Evolutionary conservation across 768 basidiomycete genomes (phyloP), one percentile per base, ranked within the genome.

Genomic region (Leccinum incarnatum): DNA sequence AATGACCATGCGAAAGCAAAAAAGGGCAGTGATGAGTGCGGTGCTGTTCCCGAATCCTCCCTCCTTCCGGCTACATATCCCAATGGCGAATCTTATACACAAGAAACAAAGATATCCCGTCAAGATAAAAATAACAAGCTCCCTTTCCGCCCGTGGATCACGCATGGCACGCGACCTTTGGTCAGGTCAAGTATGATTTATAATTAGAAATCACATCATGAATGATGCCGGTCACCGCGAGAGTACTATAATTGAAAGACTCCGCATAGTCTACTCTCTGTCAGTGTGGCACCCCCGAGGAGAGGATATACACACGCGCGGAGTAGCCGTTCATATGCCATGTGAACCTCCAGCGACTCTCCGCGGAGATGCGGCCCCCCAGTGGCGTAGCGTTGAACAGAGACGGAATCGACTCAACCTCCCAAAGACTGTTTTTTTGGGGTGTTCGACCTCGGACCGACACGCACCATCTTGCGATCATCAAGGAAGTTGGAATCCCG

Each of bases 401-500:
- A 17, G 8, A n/a, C 9, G 12, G 42, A 17, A 58, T 27, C 40
- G n/a, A 42, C 15, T 37, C 15, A 37, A 37, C 15, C 36, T 27
- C 12, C 19, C 45, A 46, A 29, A 6, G 17, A n/a, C 40, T 12
- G 15, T 50, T 56, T 5, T 29, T 27, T 40, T 23, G 37, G 37
- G 37, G 17, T 40, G 42, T 42, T 25, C 32, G 21, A 52, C 34
- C 37, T 23, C 23, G 23, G 23, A 23, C 23, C 23, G 45, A 47
- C 9, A 29, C 23, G 2, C 53, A 14, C 9, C 36, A 42, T 8
- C 21, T 52, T 59, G 60, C 60, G 65, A 57, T 60, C 65, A 65
- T 65, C 29, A 67, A 56, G 67, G 67, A 49, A 30, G 23, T 5
- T 40, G 45, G 11, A 29, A 17, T 17, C 50, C 34, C 8, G 11